Evolutionary conservation across 2,329 filamentous ascomycete genomes (phyloP), one percentile per base, ranked within the genome.

Genomic region (Tympanopsis confertula): DNA sequence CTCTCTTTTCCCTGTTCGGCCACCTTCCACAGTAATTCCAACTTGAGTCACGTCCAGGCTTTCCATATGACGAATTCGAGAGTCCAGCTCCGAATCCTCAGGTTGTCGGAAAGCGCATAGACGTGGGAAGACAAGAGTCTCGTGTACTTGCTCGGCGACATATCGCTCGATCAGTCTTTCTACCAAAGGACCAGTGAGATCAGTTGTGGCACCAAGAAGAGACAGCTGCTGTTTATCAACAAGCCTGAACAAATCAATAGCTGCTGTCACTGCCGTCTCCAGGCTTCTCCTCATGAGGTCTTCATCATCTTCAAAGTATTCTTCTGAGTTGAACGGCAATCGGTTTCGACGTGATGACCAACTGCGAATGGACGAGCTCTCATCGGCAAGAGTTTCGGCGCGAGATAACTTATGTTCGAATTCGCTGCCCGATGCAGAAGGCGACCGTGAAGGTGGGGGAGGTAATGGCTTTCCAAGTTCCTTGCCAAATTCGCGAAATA

Each of bases 151-250:
- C 54, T 96, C 91, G 0, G 86, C 78, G 30, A 98, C 78, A 58
- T 98, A 95, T 35, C 87, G 80, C 58, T 98, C 91, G 45, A 98
- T 95, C 50, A 98, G 69, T 43, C 85, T 79, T 61, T 98, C 93
- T 1, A 98, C 88, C 5, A 93, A 64, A 1, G 88, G 86, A 0
- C 91, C 89, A 0, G 91, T 96, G 37, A 98, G 63, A 53, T 95
- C 87, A 2, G 93, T 98, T 1, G 87, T 94, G 4, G 88, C 85
- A 14, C 88, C 91, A 4, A 98, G 69, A 24, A 94, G 69, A 3
- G 89, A 95, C 19, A 98, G 66, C 50, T 96, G 91, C 50, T 94
- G 86, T 56, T 94, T 94, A 55, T 98, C 91, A 4, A 98, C 89
- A 42, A 80, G 79, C 50, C 96, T 89, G 47, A 98, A 98, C 1